Percentiles rank a stretch among this genome's conserved stretches.
Conservation (phyloP, 2,329 filamentous ascomycete species). For the Plenodomus biglobosus region DNA sequence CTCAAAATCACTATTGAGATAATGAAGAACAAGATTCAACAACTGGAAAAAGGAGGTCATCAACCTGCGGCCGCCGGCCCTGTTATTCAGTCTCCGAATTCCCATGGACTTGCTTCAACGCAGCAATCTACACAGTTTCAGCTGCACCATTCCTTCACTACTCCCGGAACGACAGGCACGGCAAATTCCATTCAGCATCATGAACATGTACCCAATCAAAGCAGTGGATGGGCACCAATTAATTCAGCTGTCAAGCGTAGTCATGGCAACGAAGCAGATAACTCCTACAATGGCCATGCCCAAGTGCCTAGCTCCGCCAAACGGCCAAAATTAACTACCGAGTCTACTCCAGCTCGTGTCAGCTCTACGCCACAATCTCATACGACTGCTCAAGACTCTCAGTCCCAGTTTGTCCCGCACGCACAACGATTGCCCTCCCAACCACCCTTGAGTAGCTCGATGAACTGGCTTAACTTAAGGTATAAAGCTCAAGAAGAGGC, state of each 20-base stretch:
- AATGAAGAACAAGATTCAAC: slow-evolving; percentile 50
- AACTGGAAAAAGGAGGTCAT: slow-evolving; percentile 35
- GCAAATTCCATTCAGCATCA: slow-evolving; percentile 21
- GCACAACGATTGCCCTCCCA: slow-evolving; percentile 31
- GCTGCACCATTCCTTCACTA: slow-evolving; percentile 5
- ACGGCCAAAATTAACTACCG: slow-evolving; percentile 47
- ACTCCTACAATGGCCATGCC: slow-evolving; percentile 24
- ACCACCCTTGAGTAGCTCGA: slow-evolving; percentile 28
- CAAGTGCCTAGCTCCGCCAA: slow-evolving; percentile 48
- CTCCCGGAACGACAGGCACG: slow-evolving; percentile 7
- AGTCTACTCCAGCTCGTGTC: slow-evolving; percentile 21
- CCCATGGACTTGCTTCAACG: slow-evolving; percentile 7
- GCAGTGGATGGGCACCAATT: slow-evolving; percentile 48
- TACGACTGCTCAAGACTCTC: neutral
- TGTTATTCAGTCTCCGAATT: neutral
- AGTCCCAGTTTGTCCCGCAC: slow-evolving; percentile 16
- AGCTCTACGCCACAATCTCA: neutral
- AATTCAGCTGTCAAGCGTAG: slow-evolving; percentile 48
- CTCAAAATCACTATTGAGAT: slow-evolving; percentile 53
- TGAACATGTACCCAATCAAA: slow-evolving; percentile 19
- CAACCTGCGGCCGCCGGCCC: neutral
- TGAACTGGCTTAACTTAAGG: too few relatives aligned
- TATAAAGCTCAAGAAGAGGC: too few relatives aligned
- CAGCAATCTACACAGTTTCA: slow-evolving; percentile 2
- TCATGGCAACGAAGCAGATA: slow-evolving; percentile 41